Evolutionary conservation across 2,329 filamentous ascomycete genomes (phyloP).

Genomic region (Cladorrhinum sp.): DNA sequence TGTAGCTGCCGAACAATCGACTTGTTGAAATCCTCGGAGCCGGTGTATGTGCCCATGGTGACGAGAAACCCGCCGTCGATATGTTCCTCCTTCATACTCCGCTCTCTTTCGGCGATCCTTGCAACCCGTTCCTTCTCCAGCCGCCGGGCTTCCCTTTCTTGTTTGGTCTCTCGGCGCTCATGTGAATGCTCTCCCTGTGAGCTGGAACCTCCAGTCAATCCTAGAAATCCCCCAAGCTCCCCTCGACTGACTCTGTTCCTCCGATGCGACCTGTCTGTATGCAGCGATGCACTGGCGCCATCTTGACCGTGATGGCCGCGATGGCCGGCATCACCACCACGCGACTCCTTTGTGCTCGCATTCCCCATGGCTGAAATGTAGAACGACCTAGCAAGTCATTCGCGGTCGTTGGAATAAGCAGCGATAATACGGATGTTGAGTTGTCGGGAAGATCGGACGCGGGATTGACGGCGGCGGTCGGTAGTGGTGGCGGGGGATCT

Average conservation of each 20-base stretch:
- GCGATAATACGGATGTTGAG: neutral
- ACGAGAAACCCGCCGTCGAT: conserved; percentile 94
- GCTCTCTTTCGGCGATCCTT: conserved; percentile 79
- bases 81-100: conserved; percentile 86
- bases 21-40: conserved; percentile 91
- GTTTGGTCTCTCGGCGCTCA: conserved; percentile 78
- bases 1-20: conserved; percentile 81
- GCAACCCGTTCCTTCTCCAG: conserved; percentile 75
- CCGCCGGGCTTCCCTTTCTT: conserved; percentile 83
- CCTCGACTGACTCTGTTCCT: conserved; percentile 39
- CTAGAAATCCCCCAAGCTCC: conserved; percentile 44
- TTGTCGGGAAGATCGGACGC: neutral
- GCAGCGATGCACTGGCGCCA: conserved; percentile 23
- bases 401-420: neutral
- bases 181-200: conserved; percentile 43
- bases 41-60: conserved; percentile 89
- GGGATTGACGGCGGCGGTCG: neutral
- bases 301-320: conserved; percentile 26
- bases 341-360: conserved; percentile 36
- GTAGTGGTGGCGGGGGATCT: neutral
- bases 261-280: conserved; percentile 23
- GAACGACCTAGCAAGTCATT: conserved; percentile 2
- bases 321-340: conserved; percentile 28
- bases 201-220: conserved; percentile 38
- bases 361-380: conserved; percentile 33